Conservation (phyloP, 805 yeast genomes). For the Scheffersomyces spartinae region DNA sequence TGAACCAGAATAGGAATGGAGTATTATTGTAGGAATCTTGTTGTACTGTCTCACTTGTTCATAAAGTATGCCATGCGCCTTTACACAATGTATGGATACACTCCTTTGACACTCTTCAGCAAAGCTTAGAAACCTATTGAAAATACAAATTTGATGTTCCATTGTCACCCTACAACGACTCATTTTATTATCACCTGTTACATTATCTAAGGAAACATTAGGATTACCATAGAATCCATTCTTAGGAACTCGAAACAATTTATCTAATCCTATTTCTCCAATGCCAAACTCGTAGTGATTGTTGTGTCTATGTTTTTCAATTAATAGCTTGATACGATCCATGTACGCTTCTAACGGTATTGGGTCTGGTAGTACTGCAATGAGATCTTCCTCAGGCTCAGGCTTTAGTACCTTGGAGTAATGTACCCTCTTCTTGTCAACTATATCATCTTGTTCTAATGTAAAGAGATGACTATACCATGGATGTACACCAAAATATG, state of each 20-base stretch:
- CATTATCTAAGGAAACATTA: conserved; percentile 3
- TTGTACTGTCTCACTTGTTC: conserved; percentile 22
- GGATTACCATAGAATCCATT: conserved; percentile 41
- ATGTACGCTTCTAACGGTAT: conserved; percentile 26
- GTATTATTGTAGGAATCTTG: conserved; percentile 33
- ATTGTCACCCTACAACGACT: conserved; percentile 7
- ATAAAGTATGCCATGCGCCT: conserved; percentile 53
- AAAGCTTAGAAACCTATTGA: conserved; percentile 37
- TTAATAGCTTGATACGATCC: conserved; percentile 13
- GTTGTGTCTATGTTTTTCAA: conserved; percentile 6
- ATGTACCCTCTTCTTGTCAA: conserved; percentile 48
- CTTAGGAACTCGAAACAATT: conserved; percentile 54
- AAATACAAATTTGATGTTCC: conserved; percentile 15
- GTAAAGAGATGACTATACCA: conserved; percentile 73
- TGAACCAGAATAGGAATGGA: conserved; percentile 86
- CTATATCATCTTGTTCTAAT: conserved; percentile 6
- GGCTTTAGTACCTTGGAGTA: conserved; percentile 41
- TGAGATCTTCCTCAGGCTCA: conserved; percentile 23
- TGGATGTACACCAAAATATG: conserved; percentile 77
- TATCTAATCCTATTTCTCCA: conserved; percentile 92
- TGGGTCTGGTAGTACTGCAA: conserved; percentile 53
- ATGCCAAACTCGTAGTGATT: conserved; percentile 25
- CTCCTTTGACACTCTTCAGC: conserved; percentile 41
- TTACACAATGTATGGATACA: conserved; percentile 78
- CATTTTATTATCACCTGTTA: conserved; percentile 4